Conservation (phyloP, 176 grass and related monocot species). For the Metroxylon sagu region DNA sequence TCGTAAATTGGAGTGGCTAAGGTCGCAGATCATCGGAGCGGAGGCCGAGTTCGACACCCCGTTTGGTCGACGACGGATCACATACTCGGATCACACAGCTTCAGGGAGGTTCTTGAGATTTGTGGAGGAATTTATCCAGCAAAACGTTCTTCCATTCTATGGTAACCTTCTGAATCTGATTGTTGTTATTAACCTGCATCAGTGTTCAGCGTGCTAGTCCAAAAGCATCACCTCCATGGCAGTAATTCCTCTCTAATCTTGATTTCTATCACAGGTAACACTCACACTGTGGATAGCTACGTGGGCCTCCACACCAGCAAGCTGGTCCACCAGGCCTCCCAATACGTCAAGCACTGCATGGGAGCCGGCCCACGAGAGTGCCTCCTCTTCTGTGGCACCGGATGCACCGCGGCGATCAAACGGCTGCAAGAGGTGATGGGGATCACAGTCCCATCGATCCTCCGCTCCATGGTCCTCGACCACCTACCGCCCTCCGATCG, state of each 20-base stretch:
- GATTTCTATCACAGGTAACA: conserved; percentile 38
- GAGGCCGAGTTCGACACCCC: conserved; percentile 51
- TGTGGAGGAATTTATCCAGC: conserved; percentile 66
- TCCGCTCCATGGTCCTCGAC: conserved; percentile 14
- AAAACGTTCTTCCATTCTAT: conserved; percentile 66
- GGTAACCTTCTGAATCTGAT: conserved; percentile 21
- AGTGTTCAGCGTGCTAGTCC: no score
- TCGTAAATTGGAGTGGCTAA: conserved; percentile 48
- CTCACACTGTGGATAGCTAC: conserved; percentile 70
- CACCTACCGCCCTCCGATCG: conserved; percentile 34
- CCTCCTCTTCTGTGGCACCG: conserved; percentile 64
- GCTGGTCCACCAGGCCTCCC: conserved; percentile 37
- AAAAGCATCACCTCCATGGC: no score
- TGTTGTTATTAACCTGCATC: not conserved
- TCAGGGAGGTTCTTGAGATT: conserved; percentile 54
- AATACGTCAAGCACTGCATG: conserved; percentile 69
- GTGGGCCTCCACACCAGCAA: conserved; percentile 68
- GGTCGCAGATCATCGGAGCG: conserved; percentile 51
- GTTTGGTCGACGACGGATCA: conserved; percentile 48
- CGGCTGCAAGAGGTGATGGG: conserved; percentile 76
- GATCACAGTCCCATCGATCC: conserved; percentile 18
- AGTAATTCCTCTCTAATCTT: no score
- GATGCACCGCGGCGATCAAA: conserved; percentile 63
- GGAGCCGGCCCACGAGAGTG: conserved; percentile 35
- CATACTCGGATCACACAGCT: conserved; percentile 80